Evolutionary conservation across 148 eudicot genomes (phyloP).

Genomic region (Selenicereus undatus): DNA sequence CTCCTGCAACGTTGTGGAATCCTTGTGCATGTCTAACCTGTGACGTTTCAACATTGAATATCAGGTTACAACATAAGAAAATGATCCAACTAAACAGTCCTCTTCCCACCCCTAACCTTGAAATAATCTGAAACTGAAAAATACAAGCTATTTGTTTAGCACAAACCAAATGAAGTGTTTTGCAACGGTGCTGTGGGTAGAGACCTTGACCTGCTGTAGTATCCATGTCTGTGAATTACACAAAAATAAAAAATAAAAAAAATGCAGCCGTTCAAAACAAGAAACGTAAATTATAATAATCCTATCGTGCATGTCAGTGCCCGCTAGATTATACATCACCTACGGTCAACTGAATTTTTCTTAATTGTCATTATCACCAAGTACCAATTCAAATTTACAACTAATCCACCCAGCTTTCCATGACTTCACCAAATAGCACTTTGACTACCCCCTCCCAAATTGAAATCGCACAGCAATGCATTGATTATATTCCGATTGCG

Average conservation of each 20-base stretch:
- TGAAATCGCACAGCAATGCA: not conserved
- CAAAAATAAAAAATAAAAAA: not conserved
- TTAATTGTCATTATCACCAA: not conserved
- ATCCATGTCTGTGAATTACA: slow-evolving; percentile 40
- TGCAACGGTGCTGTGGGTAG: slow-evolving; percentile 70
- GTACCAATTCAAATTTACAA: not conserved
- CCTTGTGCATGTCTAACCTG: slow-evolving; percentile 99
- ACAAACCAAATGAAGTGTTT: slow-evolving; percentile 91
- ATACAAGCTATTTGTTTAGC: not conserved
- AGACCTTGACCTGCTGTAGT: slow-evolving; percentile 45
- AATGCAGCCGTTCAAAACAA: not conserved
- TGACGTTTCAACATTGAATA: slow-evolving; percentile 26
- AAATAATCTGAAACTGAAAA: not conserved
- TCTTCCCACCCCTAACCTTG: no score
- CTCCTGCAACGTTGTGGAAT: slow-evolving; percentile 89
- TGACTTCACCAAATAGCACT: not conserved
- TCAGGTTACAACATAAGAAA: not conserved
- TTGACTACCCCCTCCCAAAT: not conserved
- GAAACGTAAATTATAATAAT: not conserved
- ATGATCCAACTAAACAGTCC: not conserved
- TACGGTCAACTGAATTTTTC: not conserved
- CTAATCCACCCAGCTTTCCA: not conserved
- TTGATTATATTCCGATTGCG: not conserved
- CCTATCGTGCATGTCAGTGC: not conserved
- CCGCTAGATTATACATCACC: not conserved